Base-by-base conservation (phyloP, 2,329 filamentous ascomycete species). In the Trichoderma citrinoviride region DNA sequence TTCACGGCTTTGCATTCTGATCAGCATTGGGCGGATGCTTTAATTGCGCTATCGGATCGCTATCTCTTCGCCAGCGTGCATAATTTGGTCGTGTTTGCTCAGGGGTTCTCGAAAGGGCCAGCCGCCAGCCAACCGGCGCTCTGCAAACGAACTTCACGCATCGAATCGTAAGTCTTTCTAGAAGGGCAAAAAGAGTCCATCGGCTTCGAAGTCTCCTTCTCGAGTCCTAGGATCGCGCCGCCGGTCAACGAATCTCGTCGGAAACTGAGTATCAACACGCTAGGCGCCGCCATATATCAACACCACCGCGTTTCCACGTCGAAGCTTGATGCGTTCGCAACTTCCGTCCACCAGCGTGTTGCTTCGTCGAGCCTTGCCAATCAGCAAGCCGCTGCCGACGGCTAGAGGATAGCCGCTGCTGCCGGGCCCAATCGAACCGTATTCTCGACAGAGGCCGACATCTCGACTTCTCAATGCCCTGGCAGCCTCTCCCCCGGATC, bases 401-500 rank as follows among this genome's bases (percentile, higher is more conserved):
- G 57, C 61, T 50, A 41, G 8, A 50, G 55, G 43, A 55, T 43
- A 44, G 19, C 54, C 58, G 61, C 47, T 29, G 25, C 21, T 54
- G 17, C 53, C 49, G 27, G 61, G 29, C 33, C 60, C 43, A 61
- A 66, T 56, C 67, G 66, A 67, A 64, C 61, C 57, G 61, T n/a
- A 23, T 25, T 33, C 29, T 50, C 29, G 37, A 43, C 57, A 37
- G 50, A 49, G 47, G 60, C 41, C 61, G 19, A 55, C 54, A 65
- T 66, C 67, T 64, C 60, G 70, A 69, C 68, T 65, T 72, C 33
- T 73, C 80, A 79, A 97, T 97, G 93, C 92, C 93, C 85, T 99
- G 95, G 95, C 89, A 91, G 85, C 94, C 95, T 74, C 86, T 99
- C 78, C 92, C 93, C 78, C 91, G 92, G 74, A 97, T 99, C 82